These are phyloP conservation scores for Litsea cubeba DNA, from an alignment of 164 flowering plant genomes.

Conservation along the genomic window DNA sequence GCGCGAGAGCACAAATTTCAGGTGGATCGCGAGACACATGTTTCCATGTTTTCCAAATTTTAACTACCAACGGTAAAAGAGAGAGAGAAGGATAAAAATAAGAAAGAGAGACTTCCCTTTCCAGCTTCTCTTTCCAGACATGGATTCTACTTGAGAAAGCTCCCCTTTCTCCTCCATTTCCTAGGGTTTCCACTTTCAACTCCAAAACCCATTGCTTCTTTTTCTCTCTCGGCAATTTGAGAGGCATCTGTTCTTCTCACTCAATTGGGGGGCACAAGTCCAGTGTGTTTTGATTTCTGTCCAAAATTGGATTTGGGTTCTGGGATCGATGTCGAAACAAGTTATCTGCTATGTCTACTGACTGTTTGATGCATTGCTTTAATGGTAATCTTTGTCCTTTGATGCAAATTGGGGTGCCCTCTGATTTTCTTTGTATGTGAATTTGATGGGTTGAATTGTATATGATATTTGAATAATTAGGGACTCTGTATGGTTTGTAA, in stretches of 20 bases:
- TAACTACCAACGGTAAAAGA: slow-evolving; percentile 9
- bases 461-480: not conserved
- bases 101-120: slow-evolving; percentile 3
- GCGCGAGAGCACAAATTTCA: not conserved
- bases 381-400: not conserved
- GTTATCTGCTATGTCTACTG: not conserved
- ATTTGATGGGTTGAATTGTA: not conserved
- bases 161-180: slow-evolving; percentile 1
- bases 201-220: not conserved
- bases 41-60: not conserved
- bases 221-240: not conserved
- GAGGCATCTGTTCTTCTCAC: not conserved
- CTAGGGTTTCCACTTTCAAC: not conserved
- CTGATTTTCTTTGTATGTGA: not conserved
- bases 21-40: not conserved
- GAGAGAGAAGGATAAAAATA: not conserved
- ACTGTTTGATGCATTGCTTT: not conserved
- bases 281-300: not conserved
- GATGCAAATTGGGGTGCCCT: not conserved
- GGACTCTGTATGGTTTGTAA: not conserved
- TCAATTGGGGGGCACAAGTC: not conserved
- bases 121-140: slow-evolving; percentile 7
- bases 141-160: slow-evolving; percentile 12
- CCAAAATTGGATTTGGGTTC: not conserved
- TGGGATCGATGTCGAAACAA: not conserved